Evolutionary conservation across 345 rosid species (phyloP).

Genomic region (Cochlearia excelsa): DNA sequence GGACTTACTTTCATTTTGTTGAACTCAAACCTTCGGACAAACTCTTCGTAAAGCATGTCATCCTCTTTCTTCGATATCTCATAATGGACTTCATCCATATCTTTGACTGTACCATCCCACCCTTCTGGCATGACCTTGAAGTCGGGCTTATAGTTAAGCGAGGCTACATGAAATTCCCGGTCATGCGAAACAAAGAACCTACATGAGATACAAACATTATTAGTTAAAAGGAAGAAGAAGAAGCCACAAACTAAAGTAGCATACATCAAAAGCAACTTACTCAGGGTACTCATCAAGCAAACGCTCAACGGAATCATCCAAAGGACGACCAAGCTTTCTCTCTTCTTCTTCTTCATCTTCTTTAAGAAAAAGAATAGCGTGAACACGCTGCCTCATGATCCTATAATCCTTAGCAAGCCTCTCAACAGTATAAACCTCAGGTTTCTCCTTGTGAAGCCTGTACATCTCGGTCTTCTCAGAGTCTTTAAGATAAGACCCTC

Average conservation of each 20-base stretch:
- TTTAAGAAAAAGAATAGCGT: slow-evolving; percentile 92
- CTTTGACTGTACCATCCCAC: slow-evolving; percentile 93
- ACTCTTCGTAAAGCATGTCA: slow-evolving; percentile 82
- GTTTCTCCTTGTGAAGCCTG: slow-evolving; percentile 76
- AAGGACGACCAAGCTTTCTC: slow-evolving; percentile 76
- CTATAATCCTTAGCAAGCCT: slow-evolving; percentile 87
- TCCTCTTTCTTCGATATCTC: slow-evolving; percentile 99
- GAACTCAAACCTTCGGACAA: slow-evolving; percentile 74
- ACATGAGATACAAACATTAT: slow-evolving; percentile 25
- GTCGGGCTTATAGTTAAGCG: slow-evolving; percentile 87
- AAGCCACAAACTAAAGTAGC: not conserved
- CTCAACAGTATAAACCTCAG: slow-evolving; percentile 73
- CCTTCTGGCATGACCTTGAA: slow-evolving; percentile 99
- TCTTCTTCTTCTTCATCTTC: slow-evolving; percentile 89
- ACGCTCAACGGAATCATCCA: slow-evolving; percentile 85
- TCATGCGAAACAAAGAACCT: slow-evolving; percentile 84
- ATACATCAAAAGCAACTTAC: slow-evolving; percentile 40
- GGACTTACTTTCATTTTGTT: slow-evolving; percentile 82
- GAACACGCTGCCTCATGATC: slow-evolving; percentile 96
- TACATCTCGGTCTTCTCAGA: slow-evolving; percentile 98
- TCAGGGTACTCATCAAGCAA: slow-evolving; percentile 87
- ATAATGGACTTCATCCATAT: slow-evolving; percentile 87
- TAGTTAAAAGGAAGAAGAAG: not conserved
- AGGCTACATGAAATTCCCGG: slow-evolving; percentile 94
- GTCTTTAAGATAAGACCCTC: slow-evolving; percentile 87